These are phyloP conservation scores for Malassezia equina DNA, from an alignment of 1,284 basidiomycete genomes.

Conservation along the genomic window DNA sequence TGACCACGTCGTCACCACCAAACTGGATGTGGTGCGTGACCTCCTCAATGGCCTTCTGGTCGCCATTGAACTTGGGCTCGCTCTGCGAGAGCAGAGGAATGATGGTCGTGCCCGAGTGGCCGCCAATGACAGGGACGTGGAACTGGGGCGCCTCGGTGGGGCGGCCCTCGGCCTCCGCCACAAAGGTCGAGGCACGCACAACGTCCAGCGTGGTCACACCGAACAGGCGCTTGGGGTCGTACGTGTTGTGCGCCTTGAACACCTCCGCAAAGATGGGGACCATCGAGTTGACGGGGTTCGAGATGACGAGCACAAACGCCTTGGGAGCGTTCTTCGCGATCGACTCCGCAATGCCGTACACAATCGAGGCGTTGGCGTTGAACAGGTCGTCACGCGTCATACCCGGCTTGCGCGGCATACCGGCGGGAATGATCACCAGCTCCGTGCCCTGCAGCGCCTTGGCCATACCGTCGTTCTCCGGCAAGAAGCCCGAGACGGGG, in stretches of 20 bases:
- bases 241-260: conserved; percentile 81
- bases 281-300: conserved; percentile 89
- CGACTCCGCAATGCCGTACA: conserved; percentile 78
- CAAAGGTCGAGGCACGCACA: conserved; percentile 89
- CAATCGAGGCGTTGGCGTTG: conserved; percentile 95
- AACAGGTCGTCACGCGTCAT: conserved; percentile 79
- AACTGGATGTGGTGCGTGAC: conserved; percentile 79
- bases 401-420: conserved; percentile 75
- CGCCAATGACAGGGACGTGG: conserved; percentile 78
- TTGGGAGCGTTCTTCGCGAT: conserved; percentile 77
- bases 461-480: conserved; percentile 63
- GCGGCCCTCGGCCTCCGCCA: conserved; percentile 66
- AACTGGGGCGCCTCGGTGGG: conserved; percentile 53
- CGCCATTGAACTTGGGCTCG: conserved; percentile 29
- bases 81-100: conserved; percentile 85
- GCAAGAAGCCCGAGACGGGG: conserved; percentile 48
- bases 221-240: conserved; percentile 76
- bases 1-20: conserved; percentile 82
- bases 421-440: conserved; percentile 89
- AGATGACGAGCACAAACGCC: conserved; percentile 89
- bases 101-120: conserved; percentile 92
- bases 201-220: conserved; percentile 98
- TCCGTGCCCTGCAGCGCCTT: conserved; percentile 75
- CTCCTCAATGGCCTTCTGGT: conserved; percentile 53
- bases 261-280: conserved; percentile 94